Conservation (phyloP, 2,329 filamentous ascomycete genomes). For the Cladosporium halotolerans region DNA sequence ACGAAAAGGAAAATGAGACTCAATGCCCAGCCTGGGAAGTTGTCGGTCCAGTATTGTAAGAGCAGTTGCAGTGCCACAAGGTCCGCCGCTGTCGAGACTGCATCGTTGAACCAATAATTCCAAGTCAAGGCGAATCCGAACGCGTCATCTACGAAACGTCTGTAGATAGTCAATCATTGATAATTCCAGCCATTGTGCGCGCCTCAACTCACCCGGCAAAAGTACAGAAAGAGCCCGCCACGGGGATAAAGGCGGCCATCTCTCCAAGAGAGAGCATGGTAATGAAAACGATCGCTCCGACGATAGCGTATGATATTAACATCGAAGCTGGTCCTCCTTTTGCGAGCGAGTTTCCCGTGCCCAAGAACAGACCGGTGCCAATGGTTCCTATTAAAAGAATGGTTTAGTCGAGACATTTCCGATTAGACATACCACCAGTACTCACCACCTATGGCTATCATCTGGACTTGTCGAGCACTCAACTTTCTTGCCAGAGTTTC, state of each 20-base stretch:
- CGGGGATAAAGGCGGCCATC: slow-evolving; percentile 76
- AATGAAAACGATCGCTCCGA: slow-evolving; percentile 67
- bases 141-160: slow-evolving; percentile 70
- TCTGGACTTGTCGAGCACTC: slow-evolving; percentile 51
- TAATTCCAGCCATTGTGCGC: background rate
- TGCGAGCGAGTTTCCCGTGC: slow-evolving; percentile 46
- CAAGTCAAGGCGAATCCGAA: slow-evolving; percentile 67
- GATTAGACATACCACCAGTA: slow-evolving; percentile 48
- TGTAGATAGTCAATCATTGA: slow-evolving; percentile 31
- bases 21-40: slow-evolving; percentile 58
- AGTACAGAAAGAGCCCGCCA: slow-evolving; percentile 64
- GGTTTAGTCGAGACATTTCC: background rate
- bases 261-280: slow-evolving; percentile 77
- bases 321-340: slow-evolving; percentile 55
- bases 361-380: slow-evolving; percentile 49
- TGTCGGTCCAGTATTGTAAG: slow-evolving; percentile 55
- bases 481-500: slow-evolving; percentile 45
- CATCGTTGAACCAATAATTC: slow-evolving; percentile 64
- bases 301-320: slow-evolving; percentile 62
- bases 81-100: slow-evolving; percentile 54
- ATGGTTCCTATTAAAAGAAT: slow-evolving; percentile 27
- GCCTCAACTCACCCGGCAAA: slow-evolving; percentile 35
- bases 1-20: slow-evolving; percentile 56
- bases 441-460: slow-evolving; percentile 66
- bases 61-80: slow-evolving; percentile 54